A percentile compares a stretch with the other conserved stretches of the same genome.
These are phyloP conservation scores for Periconia sp. DNA, from an alignment of 2,329 filamentous ascomycete species.

Conservation along the genomic window DNA sequence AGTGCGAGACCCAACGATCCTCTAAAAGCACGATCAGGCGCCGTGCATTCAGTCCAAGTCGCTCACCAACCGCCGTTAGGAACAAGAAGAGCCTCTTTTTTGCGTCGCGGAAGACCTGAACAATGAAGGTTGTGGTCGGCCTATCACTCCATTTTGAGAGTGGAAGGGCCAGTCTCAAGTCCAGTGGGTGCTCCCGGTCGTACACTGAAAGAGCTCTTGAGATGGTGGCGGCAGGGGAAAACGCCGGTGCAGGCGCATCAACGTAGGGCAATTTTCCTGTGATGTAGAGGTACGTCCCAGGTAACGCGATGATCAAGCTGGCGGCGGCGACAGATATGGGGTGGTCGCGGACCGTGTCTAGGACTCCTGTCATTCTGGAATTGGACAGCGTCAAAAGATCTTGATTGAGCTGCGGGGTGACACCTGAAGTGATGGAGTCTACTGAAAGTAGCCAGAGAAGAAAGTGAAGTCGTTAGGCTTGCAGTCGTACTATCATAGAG, in stretches of 20 bases:
- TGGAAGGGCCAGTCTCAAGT: constrained; percentile 13
- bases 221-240: constrained; percentile 13
- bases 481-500: background rate
- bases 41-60: constrained; percentile 12
- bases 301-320: constrained; percentile 24
- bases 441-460: too few relatives aligned
- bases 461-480: background rate
- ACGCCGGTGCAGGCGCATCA: too few relatives aligned
- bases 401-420: too few relatives aligned
- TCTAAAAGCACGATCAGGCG: constrained; percentile 7
- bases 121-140: constrained; percentile 14
- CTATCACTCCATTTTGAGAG: constrained; percentile 20
- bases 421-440: too few relatives aligned
- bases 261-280: too few relatives aligned
- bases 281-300: constrained; percentile 26
- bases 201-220: constrained; percentile 13
- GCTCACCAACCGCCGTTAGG: constrained; percentile 14
- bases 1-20: constrained; percentile 20
- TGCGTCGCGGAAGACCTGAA: constrained; percentile 19
- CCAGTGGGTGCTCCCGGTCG: constrained; percentile 9
- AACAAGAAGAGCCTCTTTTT: constrained; percentile 11
- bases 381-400: background rate
- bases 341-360: constrained; percentile 27
- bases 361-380: constrained; percentile 23
- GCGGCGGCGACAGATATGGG: constrained; percentile 25